Evolutionary conservation across 2,329 filamentous ascomycete species (phyloP).

Genomic region (Colletotrichum agaves): DNA sequence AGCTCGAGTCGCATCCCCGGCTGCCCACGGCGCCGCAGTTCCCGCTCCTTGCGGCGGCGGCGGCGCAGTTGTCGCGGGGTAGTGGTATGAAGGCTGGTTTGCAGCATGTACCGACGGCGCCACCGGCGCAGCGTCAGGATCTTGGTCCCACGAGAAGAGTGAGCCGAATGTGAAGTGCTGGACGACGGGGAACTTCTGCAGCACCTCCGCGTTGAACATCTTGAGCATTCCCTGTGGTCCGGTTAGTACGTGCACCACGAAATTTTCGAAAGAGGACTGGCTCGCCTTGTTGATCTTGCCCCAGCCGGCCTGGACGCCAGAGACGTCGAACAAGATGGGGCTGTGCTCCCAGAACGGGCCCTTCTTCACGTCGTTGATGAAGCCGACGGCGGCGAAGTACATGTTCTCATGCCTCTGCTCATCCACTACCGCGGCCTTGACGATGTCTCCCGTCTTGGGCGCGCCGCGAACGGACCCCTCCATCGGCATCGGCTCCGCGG

Average conservation of each 20-base stretch:
- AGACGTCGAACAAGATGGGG: conserved; percentile 91
- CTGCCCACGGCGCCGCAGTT: conserved; percentile 58
- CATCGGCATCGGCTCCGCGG: conserved; percentile 71
- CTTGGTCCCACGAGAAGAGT: conserved; percentile 79
- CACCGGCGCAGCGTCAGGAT: conserved; percentile 67
- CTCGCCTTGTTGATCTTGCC: conserved; percentile 92
- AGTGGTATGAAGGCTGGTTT: conserved; percentile 58
- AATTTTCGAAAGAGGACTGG: neutral
- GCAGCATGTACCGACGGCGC: conserved; percentile 65
- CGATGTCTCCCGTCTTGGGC: conserved; percentile 77
- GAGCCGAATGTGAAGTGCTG: conserved; percentile 91
- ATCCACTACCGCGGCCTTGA: conserved; percentile 71
- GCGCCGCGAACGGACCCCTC: conserved; percentile 81
- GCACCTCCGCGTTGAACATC: conserved; percentile 97
- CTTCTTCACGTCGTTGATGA: conserved; percentile 97
- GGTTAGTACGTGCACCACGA: neutral
- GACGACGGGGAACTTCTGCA: conserved; percentile 98
- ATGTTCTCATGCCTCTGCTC: conserved; percentile 76
- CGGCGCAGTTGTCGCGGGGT: conserved; percentile 40
- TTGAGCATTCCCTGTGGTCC: conserved; percentile 89
- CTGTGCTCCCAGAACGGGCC: conserved; percentile 98
- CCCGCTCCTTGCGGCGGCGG: conserved; percentile 44
- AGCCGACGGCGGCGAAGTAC: conserved; percentile 96
- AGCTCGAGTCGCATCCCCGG: conserved; percentile 44
- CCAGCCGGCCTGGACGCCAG: conserved; percentile 92